Evolutionary conservation across 495 filamentous ascomycete genomes (phyloP), one percentile per base, ranked within the genome.

Genomic region (Elaphomyces granulatus): DNA sequence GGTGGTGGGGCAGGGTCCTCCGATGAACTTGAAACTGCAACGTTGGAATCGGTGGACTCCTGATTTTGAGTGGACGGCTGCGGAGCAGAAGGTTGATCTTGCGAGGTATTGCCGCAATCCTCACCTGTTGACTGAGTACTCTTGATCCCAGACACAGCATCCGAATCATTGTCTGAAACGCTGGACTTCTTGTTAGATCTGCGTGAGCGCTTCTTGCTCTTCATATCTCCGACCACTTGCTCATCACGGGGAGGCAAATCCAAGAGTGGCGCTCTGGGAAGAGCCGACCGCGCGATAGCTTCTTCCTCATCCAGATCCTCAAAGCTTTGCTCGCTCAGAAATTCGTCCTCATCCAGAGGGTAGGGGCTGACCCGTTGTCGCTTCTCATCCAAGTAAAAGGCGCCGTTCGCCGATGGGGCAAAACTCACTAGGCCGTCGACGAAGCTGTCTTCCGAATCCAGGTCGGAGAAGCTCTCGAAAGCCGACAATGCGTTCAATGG

Each of bases 401-500:
- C 62, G 54, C 74, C 79, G 32, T 69, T 66, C 35, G 47, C 43
- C 20, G 66, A 67, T 23, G 74, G 57, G 40, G 74, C 67, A 47
- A 86, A 79, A 42, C 79, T 77, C 43, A 87, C 78, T 7, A 94
- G 68, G 34, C 76, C 75, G 58, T 75, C 80, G 41, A 80, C 74
- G 49, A 92, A 80, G 48, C 93, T 86, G 67, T 90, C 86, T 26
- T 94, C 88, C 0, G 83, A 88, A 58, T 94, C 90, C 37, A 94
- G 72, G 48, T 94, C 88, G 15, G 85, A 88, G 42, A 92, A 72
- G 44, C 84, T 81, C 50, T 92, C 82, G 44, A 95, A 88, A 26
- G 65, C 66, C 1, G 80, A 79, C 19, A 88, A 68, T n/a, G 71
- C 73, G 64, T 70, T 69, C 46, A 74, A 62, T 20, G 69, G 56